Base-by-base conservation (phyloP, 1,139 yeast species). In the Pichia sp. region DNA sequence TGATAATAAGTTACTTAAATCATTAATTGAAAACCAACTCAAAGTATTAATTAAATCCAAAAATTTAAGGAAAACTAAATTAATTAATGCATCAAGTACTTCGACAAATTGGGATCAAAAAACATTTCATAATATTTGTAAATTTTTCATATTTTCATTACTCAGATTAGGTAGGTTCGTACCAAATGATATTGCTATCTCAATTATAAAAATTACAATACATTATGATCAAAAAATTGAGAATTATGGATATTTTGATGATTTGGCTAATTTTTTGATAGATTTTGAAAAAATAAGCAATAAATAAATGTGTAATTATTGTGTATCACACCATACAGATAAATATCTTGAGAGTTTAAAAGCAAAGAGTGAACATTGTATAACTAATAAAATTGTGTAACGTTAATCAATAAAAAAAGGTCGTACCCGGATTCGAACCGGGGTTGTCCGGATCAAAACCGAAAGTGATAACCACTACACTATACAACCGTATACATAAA, bases 361-460 rank as follows among this genome's bases (percentile, higher is more conserved):
- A n/a, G n/a, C n/a, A n/a, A 7, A 15, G 20, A 15, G 8, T 15
- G 15, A 7, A 15, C 12, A 8, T 35, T 6, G 38, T 20, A n/a
- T 20, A 13, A 22, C 6, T 13, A 35, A 35, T 20, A 5, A 20
- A 35, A 20, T 2, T 35, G 5, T 20, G 4, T 9, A 32, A 32
- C 16, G 3, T 3, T 22, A 35, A 22, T 7, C 13, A 41, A 44
- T 34, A 46, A 45, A 47, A 8, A 16, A 7, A 82, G 89, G 88
- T 82, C 88, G 81, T 79, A 80, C 88, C 89, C 89, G 89, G 90
- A 82, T 81, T 83, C 90, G 90, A 84, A 83, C 90, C 84, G 90
- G 88, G 88, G 92, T 84, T 80, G 79, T 74, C 71, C 82, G 89
- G 88, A 82, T 75, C 80, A 76, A 73, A 76, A 76, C 79, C 80